Evolutionary conservation across 192 early-diverging fungal species (phyloP), one percentile per base, ranked within the genome.

Genomic region (Coemansia sp.): DNA sequence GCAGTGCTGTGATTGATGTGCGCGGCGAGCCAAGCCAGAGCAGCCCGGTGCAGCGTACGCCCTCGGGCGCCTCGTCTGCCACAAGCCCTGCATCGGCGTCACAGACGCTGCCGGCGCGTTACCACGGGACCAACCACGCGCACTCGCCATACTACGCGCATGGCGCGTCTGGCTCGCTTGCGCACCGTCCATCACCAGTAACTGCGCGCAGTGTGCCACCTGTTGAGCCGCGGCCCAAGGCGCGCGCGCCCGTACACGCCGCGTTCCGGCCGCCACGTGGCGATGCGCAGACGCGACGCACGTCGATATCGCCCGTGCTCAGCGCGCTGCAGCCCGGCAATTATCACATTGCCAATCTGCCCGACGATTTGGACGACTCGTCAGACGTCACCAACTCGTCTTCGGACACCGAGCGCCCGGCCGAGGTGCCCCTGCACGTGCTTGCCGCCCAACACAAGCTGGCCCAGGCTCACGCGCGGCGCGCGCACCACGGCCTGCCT

Each of bases 311-410:
- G 51, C 73, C 73, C 3, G 66, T 65, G n/a, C 52, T 76, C 31
- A 65, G 43, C 8, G 73, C 66, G 31, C 59, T 65, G 48, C 62
- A 65, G 59, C 73, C 66, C 1, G 73, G 60, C 19, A 65, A 62
- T 30, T 76, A 76, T 48, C 73, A 69, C 11, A 76, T 76, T 12
- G 73, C 73, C 55, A 76, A 76, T n/a, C 29, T 69, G 21, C 65
- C 66, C 14, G 66, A 75, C 38, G 64, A 63, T 28, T 17, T 61
- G 50, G 70, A 62, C 47, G 54, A 50, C 8, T 76, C 73, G 8
- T 60, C 60, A 17, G 62, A 64, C 36, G 32, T 36, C 12, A 50
- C 60, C 7, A 55, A 60, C 1, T 39, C 51, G 43, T 61, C 28
- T 12, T 43, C 40, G 22, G 53, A 25, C 8, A 14, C 58, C n/a